phyloP scores from a whole-genome alignment of 177 flowering plant species.

The Vitis hybrid region DNA sequence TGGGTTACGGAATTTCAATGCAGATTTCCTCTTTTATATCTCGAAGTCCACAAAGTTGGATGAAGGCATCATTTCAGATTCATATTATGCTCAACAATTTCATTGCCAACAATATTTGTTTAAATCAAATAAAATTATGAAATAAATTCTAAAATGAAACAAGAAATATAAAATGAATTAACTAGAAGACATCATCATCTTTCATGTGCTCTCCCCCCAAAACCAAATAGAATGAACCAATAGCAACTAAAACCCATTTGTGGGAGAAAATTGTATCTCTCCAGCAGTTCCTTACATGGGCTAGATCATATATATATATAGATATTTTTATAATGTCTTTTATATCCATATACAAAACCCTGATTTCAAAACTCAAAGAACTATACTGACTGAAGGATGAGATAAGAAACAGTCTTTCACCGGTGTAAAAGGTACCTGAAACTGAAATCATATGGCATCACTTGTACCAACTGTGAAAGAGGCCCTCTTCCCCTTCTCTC shows the following conservation, averaged over 20 bases:
- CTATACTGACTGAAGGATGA: background rate
- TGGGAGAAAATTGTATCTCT: background rate
- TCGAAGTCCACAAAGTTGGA: background rate
- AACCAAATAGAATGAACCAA: background rate
- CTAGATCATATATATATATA: background rate
- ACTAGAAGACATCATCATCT: background rate
- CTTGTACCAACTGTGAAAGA: constrained; percentile 41
- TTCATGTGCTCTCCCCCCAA: background rate
- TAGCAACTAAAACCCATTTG: background rate
- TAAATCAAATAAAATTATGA: background rate
- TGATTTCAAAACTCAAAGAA: background rate
- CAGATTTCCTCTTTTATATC: too few species aligned
- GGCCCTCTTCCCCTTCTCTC: constrained; percentile 44
- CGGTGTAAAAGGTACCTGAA: constrained; percentile 52
- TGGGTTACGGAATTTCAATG: too few species aligned
- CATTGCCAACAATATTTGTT: background rate
- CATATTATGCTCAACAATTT: background rate
- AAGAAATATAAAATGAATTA: background rate
- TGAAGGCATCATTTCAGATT: background rate
- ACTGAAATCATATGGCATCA: constrained; percentile 59
- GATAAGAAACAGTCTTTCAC: constrained; percentile 10
- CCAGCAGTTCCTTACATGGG: background rate
- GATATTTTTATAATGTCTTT: background rate
- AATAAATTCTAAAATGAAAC: background rate
- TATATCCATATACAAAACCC: background rate